Evolutionary conservation across 306 rosid genomes (phyloP).

Genomic region (Rosa multiflora): DNA sequence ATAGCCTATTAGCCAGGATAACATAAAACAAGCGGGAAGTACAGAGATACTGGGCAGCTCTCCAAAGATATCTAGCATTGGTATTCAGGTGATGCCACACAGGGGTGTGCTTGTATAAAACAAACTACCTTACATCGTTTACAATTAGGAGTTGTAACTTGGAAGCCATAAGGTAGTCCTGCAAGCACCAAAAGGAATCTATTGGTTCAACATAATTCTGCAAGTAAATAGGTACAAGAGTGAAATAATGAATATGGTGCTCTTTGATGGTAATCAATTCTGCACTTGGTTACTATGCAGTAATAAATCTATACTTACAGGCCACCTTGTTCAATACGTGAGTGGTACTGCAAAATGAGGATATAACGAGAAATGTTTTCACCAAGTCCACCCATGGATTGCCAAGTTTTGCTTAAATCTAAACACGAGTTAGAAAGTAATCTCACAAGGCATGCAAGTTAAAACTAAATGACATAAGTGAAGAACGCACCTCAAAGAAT

Average conservation of each 20-base stretch:
- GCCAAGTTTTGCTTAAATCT: background rate
- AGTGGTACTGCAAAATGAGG: background rate
- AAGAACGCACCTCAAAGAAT: background rate
- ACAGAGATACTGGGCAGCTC: background rate
- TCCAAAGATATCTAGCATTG: background rate
- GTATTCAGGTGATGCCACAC: background rate
- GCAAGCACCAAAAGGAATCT: background rate
- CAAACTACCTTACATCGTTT: background rate
- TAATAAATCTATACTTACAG: background rate
- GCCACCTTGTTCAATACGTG: background rate
- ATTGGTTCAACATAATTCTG: background rate
- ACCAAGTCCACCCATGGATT: background rate
- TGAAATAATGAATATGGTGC: background rate
- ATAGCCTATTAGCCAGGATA: background rate
- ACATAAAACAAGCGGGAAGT: background rate
- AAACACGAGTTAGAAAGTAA: background rate
- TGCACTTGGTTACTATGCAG: background rate
- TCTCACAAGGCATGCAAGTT: background rate
- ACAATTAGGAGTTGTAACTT: background rate
- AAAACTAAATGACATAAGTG: background rate
- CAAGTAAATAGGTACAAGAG: background rate
- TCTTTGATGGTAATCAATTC: background rate
- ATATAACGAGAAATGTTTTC: background rate
- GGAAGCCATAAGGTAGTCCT: background rate
- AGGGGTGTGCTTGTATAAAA: background rate